A percentile compares a stretch with the other conserved stretches of the same genome.
Conservation (phyloP, 345 rosid genomes). For the Orychophragmus violaceus region DNA sequence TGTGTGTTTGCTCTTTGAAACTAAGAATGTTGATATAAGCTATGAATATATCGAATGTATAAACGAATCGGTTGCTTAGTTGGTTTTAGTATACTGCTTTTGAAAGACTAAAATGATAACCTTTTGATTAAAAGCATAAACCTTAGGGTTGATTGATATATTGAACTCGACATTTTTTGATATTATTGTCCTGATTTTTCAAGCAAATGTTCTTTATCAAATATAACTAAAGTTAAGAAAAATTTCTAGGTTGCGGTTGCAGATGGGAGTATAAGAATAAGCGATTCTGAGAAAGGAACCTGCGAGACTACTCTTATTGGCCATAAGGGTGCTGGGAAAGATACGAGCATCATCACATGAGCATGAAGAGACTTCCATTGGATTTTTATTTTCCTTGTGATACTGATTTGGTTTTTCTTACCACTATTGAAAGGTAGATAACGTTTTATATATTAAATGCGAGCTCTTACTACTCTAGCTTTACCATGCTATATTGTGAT, state of each 20-base stretch:
- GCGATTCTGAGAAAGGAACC: conserved; percentile 79
- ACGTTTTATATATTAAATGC: not conserved
- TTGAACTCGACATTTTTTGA: not conserved
- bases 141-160: no score
- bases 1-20: not conserved
- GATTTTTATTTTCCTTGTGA: not conserved
- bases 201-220: not conserved
- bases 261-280: conserved; percentile 82
- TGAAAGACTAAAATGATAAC: no score
- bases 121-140: no score
- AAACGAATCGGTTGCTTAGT: no score
- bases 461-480: no score
- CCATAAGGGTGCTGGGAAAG: conserved; percentile 84
- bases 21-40: not conserved
- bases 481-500: no score
- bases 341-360: conserved; percentile 64
- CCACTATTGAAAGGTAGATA: not conserved
- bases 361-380: conserved; percentile 1
- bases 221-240: not conserved
- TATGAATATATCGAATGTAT: not conserved
- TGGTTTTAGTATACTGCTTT: no score
- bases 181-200: not conserved
- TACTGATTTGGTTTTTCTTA: not conserved
- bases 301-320: conserved; percentile 73
- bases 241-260: conserved; percentile 48